These are phyloP conservation scores for Caloboletus inedulis DNA, from an alignment of 1,284 basidiomycete genomes.

Conservation along the genomic window DNA sequence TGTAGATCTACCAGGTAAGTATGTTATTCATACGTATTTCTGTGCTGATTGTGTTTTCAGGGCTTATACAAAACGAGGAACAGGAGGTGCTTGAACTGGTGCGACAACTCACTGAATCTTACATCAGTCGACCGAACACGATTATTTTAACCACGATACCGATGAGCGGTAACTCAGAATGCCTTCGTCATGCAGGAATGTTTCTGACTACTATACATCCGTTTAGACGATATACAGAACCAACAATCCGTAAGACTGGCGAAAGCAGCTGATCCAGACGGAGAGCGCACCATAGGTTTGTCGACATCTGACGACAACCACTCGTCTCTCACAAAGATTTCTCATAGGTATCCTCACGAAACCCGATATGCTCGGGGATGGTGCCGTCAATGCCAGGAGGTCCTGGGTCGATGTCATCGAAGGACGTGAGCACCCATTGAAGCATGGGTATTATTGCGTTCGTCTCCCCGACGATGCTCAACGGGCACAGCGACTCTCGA, in stretches of 20 bases:
- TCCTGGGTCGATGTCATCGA: conserved; percentile 56
- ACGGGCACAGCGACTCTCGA: conserved; percentile 38
- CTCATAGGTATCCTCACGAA: conserved; percentile 61
- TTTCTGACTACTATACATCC: not conserved
- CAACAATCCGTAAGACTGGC: conserved; percentile 57
- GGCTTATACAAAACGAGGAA: conserved; percentile 54
- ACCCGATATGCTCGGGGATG: conserved; percentile 50
- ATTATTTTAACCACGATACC: conserved; percentile 62
- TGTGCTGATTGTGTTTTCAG: conserved; percentile 29
- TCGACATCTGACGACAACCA: not conserved
- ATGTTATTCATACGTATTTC: not conserved
- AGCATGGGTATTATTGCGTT: conserved; percentile 65
- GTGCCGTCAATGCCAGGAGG: conserved; percentile 41
- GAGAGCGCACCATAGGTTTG: conserved; percentile 58
- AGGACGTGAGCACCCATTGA: conserved; percentile 41
- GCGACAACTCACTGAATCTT: conserved; percentile 42
- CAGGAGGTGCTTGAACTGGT: conserved; percentile 44
- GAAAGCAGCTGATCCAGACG: conserved; percentile 47
- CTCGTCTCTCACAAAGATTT: not conserved
- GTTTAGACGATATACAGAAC: conserved; percentile 62
- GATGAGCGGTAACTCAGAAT: conserved; percentile 47
- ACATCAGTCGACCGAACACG: conserved; percentile 46
- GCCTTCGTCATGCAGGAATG: not conserved
- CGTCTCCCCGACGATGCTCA: conserved; percentile 62
- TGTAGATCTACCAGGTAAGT: conserved; percentile 48